Percentiles rank a stretch among this genome's conserved stretches.
These are phyloP conservation scores for Diaporthe humulicola DNA, from an alignment of 2,329 filamentous ascomycete species.

Conservation along the genomic window DNA sequence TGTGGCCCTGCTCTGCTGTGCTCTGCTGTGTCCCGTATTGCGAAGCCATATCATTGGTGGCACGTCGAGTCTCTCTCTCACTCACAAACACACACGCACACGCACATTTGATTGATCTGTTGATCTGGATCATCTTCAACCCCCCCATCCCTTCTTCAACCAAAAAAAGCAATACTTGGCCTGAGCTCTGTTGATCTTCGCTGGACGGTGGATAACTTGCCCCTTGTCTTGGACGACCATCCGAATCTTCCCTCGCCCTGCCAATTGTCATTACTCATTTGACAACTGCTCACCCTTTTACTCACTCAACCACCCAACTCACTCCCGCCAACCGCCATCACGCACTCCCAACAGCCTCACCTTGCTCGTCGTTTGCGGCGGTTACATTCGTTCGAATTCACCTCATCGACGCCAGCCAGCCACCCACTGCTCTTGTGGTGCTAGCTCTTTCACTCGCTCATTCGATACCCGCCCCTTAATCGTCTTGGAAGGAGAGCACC, in stretches of 20 bases:
- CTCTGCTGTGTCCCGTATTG: conserved; percentile 13
- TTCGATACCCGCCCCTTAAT: not conserved
- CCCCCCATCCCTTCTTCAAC: conserved; percentile 6
- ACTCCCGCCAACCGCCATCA: conserved; percentile 15
- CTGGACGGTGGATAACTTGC: conserved; percentile 29
- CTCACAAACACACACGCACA: not conserved
- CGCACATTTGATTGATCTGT: conserved; percentile 33
- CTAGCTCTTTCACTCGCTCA: conserved; percentile 22
- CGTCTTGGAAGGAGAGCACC: conserved; percentile 13
- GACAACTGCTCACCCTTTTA: not conserved
- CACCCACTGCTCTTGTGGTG: conserved; percentile 17
- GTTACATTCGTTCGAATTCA: conserved; percentile 32
- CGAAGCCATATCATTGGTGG: conserved; percentile 25
- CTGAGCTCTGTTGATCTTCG: conserved; percentile 20
- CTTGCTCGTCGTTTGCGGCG: conserved; percentile 31
- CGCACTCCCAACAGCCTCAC: conserved; percentile 3
- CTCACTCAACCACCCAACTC: conserved; percentile 12
- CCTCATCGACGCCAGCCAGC: not conserved
- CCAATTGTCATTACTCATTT: conserved; percentile 20
- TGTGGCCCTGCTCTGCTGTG: conserved; percentile 22
- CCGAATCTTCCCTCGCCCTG: conserved; percentile 21
- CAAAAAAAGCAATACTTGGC: conserved; percentile 29
- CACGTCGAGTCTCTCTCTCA: conserved; percentile 8
- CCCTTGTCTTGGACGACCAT: conserved; percentile 23
- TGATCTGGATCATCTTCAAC: conserved; percentile 36